Conservation (phyloP, 768 basidiomycete species). For the Trametes elegans region DNA sequence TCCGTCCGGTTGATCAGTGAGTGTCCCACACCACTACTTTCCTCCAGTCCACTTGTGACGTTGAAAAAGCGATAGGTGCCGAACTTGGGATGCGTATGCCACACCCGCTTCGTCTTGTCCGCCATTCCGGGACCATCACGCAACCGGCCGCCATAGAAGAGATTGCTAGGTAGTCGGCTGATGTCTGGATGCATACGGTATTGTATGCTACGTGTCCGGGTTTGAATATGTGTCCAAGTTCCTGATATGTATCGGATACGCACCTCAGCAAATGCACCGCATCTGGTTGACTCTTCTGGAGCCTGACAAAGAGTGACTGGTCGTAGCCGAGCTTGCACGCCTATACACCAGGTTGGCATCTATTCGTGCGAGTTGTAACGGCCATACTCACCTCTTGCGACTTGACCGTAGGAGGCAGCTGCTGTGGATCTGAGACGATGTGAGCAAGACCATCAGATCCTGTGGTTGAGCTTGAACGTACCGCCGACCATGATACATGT, state of each 20-base stretch:
- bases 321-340: slow-evolving; percentile 76
- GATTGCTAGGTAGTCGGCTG: slow-evolving; percentile 79
- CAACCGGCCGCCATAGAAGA: slow-evolving; percentile 83
- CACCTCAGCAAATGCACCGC: slow-evolving; percentile 90
- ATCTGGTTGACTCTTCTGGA: slow-evolving; percentile 77
- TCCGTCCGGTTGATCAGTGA: slow-evolving; percentile 80
- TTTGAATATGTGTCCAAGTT: background rate
- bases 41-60: slow-evolving; percentile 65
- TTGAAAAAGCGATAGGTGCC: slow-evolving; percentile 91
- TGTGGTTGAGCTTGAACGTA: slow-evolving; percentile 30
- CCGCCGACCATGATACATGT: slow-evolving; percentile 94
- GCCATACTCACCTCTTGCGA: slow-evolving; percentile 51
- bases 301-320: slow-evolving; percentile 88
- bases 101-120: slow-evolving; percentile 73
- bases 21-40: slow-evolving; percentile 55
- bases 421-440: slow-evolving; percentile 64
- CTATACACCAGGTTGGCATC: slow-evolving; percentile 32
- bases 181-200: slow-evolving; percentile 99
- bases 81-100: slow-evolving; percentile 79
- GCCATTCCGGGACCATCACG: slow-evolving; percentile 90
- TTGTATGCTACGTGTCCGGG: slow-evolving; percentile 67
- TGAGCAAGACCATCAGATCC: too few species aligned
- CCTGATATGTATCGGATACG: slow-evolving; percentile 5
- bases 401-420: slow-evolving; percentile 92
- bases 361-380: background rate